These are phyloP conservation scores for Malassezia sympodialis DNA, from an alignment of 1,284 basidiomycete genomes.

Conservation along the genomic window DNA sequence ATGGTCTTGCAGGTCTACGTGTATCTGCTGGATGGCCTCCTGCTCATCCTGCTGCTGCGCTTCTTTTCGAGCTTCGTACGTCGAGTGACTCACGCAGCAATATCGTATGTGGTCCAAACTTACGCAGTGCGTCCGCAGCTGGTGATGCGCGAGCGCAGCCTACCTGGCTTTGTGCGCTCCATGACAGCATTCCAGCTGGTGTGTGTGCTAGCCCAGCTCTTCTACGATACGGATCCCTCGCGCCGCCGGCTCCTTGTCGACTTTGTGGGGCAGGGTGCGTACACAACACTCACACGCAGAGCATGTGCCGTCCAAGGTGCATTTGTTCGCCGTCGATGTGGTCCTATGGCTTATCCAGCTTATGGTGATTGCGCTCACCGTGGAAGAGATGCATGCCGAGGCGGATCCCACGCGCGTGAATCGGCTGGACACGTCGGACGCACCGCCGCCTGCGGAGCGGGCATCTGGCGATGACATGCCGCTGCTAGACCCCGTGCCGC, in stretches of 20 bases:
- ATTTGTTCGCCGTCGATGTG: constrained; percentile 19
- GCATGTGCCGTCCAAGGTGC: constrained; percentile 18
- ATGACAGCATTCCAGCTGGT: not conserved
- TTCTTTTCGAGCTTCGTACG: constrained; percentile 6
- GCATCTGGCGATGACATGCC: not conserved
- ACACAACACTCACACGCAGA: constrained; percentile 4
- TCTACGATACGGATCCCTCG: constrained; percentile 1
- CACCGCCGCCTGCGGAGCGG: not conserved
- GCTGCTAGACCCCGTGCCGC: not conserved
- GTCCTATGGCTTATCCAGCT: constrained; percentile 16
- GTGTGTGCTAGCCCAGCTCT: not conserved
- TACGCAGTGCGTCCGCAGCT: constrained; percentile 4
- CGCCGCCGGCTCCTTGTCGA: constrained; percentile 25
- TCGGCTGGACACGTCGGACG: not conserved
- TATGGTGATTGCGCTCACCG: constrained; percentile 20
- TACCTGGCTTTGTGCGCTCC: not conserved
- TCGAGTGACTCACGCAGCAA: constrained; percentile 7
- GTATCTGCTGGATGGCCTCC: constrained; percentile 13
- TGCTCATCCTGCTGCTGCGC: not conserved
- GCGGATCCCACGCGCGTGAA: not conserved
- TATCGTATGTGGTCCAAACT: constrained; percentile 5
- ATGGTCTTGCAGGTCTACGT: constrained; percentile 3
- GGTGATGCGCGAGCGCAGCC: not conserved
- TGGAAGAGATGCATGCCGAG: constrained; percentile 12
- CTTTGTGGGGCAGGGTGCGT: constrained; percentile 28